Evolutionary conservation across 768 basidiomycete genomes (phyloP), one percentile per base, ranked within the genome.

Genomic region (Zangia roseola): DNA sequence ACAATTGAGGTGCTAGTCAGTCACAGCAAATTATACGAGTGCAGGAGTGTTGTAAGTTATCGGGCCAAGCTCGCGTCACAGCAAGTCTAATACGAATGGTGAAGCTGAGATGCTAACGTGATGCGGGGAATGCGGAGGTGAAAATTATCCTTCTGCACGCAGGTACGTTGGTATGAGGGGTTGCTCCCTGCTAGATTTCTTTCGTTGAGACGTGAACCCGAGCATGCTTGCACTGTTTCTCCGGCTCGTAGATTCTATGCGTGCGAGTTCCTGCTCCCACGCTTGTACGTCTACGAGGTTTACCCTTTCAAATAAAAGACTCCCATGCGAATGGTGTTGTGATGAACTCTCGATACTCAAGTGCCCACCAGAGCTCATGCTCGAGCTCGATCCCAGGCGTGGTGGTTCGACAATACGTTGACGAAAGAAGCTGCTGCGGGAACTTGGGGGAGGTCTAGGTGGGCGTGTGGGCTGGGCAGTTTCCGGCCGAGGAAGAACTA

Each of bases 221-320:
- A 72, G 49, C 65, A 77, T 73, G 40, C 65, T 63, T 17, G 58
- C 65, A 40, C 69, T 77, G 45, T 64, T 71, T 48, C 70, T 64
- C 45, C 77, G 78, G 67, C 81, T 86, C 65, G 71, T 71, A 56
- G 73, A 69, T 68, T 89, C 88, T 55, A 90, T 88, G 52, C 79
- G 75, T 51, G 75, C 81, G 38, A 89, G 74, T 71, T 90, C 87
- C 63, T 80, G 82, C 66, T 91, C 89, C 88, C 89, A 91, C 55
- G 83, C 88, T 46, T 74, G 71, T 61, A 81, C 71, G 36, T 75
- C 73, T 30, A 69, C 57, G 20, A 57, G 57, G 47, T 50, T 69
- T 58, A 49, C 68, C 58, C 38, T 66, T 58, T 62, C 62, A 16
- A 57, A 53, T 28, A 62, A 45, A 35, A 62, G 55, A 43, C 55